Evolutionary conservation across 306 rosid species (phyloP).

Genomic region (Citrullus amarus): DNA sequence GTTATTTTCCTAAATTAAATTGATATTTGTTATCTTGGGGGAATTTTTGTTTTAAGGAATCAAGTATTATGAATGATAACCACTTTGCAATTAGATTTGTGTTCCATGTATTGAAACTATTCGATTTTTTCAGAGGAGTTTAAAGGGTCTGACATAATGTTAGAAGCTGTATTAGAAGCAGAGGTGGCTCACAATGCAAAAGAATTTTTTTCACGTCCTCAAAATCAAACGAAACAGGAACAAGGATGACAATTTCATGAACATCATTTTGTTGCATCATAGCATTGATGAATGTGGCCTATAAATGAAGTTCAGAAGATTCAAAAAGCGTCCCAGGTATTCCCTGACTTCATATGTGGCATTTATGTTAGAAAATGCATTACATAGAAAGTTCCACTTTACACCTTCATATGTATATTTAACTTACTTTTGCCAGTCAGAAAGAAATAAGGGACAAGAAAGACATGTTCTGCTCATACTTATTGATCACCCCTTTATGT

Average conservation of each 20-base stretch:
- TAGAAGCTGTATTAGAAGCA: constrained; percentile 81
- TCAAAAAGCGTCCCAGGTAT: not conserved
- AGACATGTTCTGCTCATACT: not conserved
- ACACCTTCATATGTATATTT: not conserved
- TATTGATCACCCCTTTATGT: not conserved
- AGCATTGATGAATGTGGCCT: not conserved
- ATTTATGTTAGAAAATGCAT: not conserved
- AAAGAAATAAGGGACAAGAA: not conserved
- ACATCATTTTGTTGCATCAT: not conserved
- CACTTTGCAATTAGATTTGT: not conserved
- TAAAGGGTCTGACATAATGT: constrained; percentile 60
- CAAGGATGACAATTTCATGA: not conserved
- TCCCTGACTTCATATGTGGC: not conserved
- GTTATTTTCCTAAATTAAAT: not conserved
- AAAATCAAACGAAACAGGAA: constrained; percentile 29
- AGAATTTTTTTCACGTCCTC: constrained; percentile 66
- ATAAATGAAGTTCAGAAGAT: not conserved
- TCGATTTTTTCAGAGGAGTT: constrained; percentile 30
- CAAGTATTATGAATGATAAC: not conserved
- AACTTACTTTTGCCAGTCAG: not conserved
- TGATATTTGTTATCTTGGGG: not conserved
- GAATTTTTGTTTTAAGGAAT: not conserved
- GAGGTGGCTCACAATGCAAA: constrained; percentile 77
- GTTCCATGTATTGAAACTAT: not conserved
- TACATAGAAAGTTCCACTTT: not conserved